Conservation (phyloP, 768 basidiomycete species). For the Tulasnella sp. region DNA sequence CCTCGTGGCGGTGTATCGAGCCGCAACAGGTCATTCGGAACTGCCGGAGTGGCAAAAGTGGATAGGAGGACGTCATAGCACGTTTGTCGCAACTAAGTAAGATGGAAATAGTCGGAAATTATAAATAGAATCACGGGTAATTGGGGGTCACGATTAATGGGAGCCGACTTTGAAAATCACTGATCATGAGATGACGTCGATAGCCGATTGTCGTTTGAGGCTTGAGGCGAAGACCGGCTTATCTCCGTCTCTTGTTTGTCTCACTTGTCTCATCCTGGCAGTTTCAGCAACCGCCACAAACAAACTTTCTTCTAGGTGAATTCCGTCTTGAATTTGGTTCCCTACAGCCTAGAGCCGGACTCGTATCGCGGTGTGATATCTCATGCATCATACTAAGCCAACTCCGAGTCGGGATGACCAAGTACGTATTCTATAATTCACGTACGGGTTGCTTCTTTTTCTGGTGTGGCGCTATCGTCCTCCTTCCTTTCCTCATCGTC, state of each 20-base stretch:
- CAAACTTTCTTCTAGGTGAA: neutral
- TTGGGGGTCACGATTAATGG: neutral
- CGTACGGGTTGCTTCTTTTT: too few species aligned
- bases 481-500: too few species aligned
- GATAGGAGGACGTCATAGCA: conserved; percentile 9
- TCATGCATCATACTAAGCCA: too few species aligned
- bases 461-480: too few species aligned
- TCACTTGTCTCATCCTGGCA: neutral
- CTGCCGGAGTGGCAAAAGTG: neutral
- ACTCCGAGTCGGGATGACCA: too few species aligned
- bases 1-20: neutral
- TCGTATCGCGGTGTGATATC: too few species aligned
- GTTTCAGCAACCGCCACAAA: neutral
- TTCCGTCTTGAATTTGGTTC: too few species aligned
- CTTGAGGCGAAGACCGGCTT: neutral
- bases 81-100: neutral
- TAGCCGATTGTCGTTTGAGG: neutral
- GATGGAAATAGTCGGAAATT: neutral
- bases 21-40: neutral
- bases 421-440: too few species aligned
- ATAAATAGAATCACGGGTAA: neutral
- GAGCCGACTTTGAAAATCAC: neutral
- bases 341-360: too few species aligned
- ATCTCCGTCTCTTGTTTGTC: neutral
- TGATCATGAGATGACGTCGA: neutral